Evolutionary conservation across 1,284 basidiomycete genomes (phyloP).

Genomic region (Marasmius oreades): DNA sequence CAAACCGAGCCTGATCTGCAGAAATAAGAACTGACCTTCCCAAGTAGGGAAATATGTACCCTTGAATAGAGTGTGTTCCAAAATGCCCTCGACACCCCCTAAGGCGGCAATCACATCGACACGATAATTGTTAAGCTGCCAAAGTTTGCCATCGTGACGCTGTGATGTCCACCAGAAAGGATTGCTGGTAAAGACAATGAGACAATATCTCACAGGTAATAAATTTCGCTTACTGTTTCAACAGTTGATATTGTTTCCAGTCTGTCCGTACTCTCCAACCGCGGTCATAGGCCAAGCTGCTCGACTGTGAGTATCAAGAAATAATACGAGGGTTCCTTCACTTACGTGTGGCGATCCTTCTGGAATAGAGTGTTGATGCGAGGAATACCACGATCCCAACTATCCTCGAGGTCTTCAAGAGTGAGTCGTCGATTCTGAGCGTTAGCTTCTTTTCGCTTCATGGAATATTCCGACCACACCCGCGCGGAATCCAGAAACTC

Average conservation of each 20-base stretch:
- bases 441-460: slow-evolving; percentile 99
- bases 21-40: slow-evolving; percentile 53
- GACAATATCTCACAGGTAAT: background rate
- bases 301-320: slow-evolving; percentile 41
- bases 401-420: slow-evolving; percentile 95
- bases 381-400: slow-evolving; percentile 98
- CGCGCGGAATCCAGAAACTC: slow-evolving; percentile 98
- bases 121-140: slow-evolving; percentile 98
- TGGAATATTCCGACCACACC: slow-evolving; percentile 99
- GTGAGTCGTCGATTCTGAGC: slow-evolving; percentile 96
- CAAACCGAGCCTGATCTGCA: background rate
- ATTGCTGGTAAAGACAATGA: slow-evolving; percentile 48
- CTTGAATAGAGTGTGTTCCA: slow-evolving; percentile 98
- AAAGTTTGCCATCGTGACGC: slow-evolving; percentile 96
- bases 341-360: slow-evolving; percentile 93
- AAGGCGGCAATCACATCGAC: slow-evolving; percentile 99
- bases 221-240: slow-evolving; percentile 66
- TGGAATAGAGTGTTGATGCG: slow-evolving; percentile 98
- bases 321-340: slow-evolving; percentile 34
- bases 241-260: slow-evolving; percentile 96
- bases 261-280: slow-evolving; percentile 95
- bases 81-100: slow-evolving; percentile 95
- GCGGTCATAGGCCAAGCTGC: slow-evolving; percentile 92
- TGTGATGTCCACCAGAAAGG: slow-evolving; percentile 99
- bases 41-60: slow-evolving; percentile 94